Evolutionary conservation across 805 yeast genomes (phyloP), one percentile per base, ranked within the genome.

Genomic region (Kazachstania taianensis): DNA sequence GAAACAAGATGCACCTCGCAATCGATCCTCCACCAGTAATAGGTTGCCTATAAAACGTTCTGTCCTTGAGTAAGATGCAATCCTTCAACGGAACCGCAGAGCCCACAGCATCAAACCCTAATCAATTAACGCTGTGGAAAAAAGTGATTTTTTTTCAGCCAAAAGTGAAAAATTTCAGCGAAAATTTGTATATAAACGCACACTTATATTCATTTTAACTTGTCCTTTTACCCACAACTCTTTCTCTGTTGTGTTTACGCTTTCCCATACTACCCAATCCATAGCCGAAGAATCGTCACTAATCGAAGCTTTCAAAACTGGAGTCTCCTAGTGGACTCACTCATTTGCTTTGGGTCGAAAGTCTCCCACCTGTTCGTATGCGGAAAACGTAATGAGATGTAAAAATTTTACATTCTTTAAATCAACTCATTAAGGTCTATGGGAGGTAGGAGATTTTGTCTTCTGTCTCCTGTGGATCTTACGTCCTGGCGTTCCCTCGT

Each of bases 301-400:
- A 41, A 57, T 72, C 84, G 77, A 78, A 77, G 83, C 78, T 60
- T 59, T 58, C 83, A 66, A 44, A 74, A 67, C 25, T 36, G 69
- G 75, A 64, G 37, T 49, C 49, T 14, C 7, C 14, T 15, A 8
- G 16, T 22, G 12, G 28, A 29, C 40, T 17, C 28, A 36, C 38
- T 41, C 41, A 43, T 44, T 39, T 57, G 81, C 81, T 76, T 78
- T 72, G 84, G 86, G 86, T 46, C 30, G 85, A 78, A 78, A 78
- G 86, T 78, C 86, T 78, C 85, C 86, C 74, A 81, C 81, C 81
- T 61, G 57, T 41, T 40, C 48, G 42, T 57, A 62, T 65, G 75
- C 80, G 85, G 85, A 76, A 77, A 78, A 55, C 69, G 65, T 49
- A 59, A 48, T 58, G 68, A 62, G 69, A 57, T 57, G 52, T 57